Conservation (phyloP, 805 yeast species). For the Ogataea pini region DNA sequence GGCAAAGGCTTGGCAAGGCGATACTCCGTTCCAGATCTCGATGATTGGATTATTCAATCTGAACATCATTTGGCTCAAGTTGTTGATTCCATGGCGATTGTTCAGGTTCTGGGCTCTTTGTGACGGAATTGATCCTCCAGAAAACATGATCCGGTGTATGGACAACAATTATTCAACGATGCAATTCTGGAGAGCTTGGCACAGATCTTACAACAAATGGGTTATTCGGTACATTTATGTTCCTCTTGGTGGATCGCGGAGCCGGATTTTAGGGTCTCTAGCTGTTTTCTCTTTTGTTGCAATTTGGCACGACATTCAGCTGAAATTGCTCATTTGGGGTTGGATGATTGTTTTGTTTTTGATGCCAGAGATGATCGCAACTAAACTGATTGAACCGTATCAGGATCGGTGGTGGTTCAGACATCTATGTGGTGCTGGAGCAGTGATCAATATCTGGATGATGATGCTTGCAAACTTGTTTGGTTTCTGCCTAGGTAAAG, state of each 20-base stretch:
- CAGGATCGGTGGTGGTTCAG: conserved; percentile 65
- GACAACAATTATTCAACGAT: conserved; percentile 89
- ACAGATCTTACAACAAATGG: conserved; percentile 90
- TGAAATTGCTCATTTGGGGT: conserved; percentile 89
- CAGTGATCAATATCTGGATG: conserved; percentile 89
- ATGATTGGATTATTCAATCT: conserved; percentile 92
- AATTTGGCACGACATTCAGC: conserved; percentile 95
- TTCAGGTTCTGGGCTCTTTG: conserved; percentile 89
- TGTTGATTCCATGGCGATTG: conserved; percentile 93
- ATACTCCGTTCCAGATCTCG: conserved; percentile 88
- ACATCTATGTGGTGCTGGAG: conserved; percentile 82
- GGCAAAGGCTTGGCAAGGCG: conserved; percentile 85
- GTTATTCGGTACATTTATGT: conserved; percentile 83
- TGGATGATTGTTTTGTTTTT: conserved; percentile 88
- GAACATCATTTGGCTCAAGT: conserved; percentile 89
- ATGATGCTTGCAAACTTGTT: conserved; percentile 96
- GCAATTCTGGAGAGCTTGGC: conserved; percentile 99
- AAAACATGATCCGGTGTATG: conserved; percentile 95
- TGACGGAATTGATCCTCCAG: conserved; percentile 97
- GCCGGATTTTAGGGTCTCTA: conserved; percentile 72
- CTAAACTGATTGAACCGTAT: conserved; percentile 41
- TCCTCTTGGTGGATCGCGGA: conserved; percentile 83
- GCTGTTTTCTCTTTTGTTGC: conserved; percentile 95
- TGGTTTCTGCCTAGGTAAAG: conserved; percentile 92
- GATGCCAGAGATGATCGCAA: conserved; percentile 77